These are phyloP conservation scores for Coleophoma eucalyptorum DNA, from an alignment of 2,329 filamentous ascomycete genomes.

Conservation along the genomic window DNA sequence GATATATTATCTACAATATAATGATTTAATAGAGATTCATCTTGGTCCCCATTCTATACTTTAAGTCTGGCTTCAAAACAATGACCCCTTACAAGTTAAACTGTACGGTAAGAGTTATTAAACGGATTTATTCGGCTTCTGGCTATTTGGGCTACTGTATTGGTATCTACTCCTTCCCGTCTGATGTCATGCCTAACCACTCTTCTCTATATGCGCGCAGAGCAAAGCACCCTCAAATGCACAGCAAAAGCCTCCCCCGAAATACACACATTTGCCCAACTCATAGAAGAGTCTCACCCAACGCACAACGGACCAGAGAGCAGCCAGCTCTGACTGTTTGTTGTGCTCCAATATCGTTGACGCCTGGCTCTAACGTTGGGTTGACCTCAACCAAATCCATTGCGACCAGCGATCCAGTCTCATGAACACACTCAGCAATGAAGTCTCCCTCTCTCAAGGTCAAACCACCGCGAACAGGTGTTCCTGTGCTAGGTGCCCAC, in stretches of 20 bases:
- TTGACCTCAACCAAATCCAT: conserved; percentile 84
- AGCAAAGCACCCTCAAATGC: too few species aligned
- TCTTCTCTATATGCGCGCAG: too few species aligned
- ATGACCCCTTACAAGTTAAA: too few species aligned
- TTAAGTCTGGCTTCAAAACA: too few species aligned
- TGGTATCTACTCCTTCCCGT: too few species aligned
- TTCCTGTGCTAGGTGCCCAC: conserved; percentile 95
- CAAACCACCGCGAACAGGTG: conserved; percentile 87
- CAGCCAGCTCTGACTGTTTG: conserved; percentile 91
- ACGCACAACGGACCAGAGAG: conserved; percentile 83
- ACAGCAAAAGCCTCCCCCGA: neutral
- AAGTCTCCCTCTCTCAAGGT: conserved; percentile 95
- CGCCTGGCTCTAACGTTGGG: conserved; percentile 60
- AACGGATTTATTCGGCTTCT: too few species aligned
- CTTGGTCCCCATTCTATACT: too few species aligned
- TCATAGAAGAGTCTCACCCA: conserved; percentile 87
- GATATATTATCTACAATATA: too few species aligned
- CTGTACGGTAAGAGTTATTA: too few species aligned
- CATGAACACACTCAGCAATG: conserved; percentile 84
- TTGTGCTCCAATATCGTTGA: conserved; percentile 57
- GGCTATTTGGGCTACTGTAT: too few species aligned
- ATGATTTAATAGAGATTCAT: too few species aligned
- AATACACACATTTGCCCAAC: conserved; percentile 1
- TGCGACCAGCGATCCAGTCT: conserved; percentile 73
- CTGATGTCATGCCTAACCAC: too few species aligned